Evolutionary conservation across 2,329 filamentous ascomycete genomes (phyloP).

Genomic region (Didymellaceae sp.): DNA sequence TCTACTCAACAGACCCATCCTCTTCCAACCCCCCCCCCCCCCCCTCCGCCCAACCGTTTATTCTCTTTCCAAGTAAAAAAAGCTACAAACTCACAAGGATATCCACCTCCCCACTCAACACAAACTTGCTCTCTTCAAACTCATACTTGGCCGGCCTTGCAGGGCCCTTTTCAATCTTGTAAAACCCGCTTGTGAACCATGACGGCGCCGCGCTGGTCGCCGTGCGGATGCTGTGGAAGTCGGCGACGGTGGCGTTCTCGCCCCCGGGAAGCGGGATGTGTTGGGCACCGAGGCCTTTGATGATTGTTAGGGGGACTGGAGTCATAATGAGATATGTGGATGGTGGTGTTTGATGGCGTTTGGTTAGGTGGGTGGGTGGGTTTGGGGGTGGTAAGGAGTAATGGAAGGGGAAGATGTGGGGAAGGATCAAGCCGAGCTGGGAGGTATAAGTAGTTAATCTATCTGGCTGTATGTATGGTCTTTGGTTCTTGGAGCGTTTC

Average conservation of each 20-base stretch:
- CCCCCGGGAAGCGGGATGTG: slow-evolving; percentile 24
- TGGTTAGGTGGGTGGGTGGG: too few relatives aligned
- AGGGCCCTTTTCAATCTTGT: slow-evolving; percentile 27
- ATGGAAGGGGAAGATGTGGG: too few relatives aligned
- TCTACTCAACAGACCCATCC: too few relatives aligned
- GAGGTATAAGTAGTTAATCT: too few relatives aligned
- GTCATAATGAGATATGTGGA: too few relatives aligned
- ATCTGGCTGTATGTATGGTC: too few relatives aligned
- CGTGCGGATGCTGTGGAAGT: slow-evolving; percentile 30
- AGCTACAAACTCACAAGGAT: slow-evolving; percentile 10
- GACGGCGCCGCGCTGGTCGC: slow-evolving; percentile 18
- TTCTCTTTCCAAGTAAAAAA: not conserved
- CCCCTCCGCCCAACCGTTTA: too few relatives aligned
- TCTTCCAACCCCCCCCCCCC: too few relatives aligned
- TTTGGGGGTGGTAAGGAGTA: too few relatives aligned
- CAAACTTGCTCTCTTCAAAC: slow-evolving; percentile 30
- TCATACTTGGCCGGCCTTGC: slow-evolving; percentile 21
- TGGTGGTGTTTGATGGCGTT: too few relatives aligned
- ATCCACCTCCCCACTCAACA: slow-evolving; percentile 28
- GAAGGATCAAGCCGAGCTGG: too few relatives aligned
- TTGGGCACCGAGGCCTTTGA: slow-evolving; percentile 30
- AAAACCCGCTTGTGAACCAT: slow-evolving; percentile 29
- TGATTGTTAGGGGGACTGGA: slow-evolving; percentile 29
- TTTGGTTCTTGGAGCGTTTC: too few relatives aligned
- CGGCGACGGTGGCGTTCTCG: slow-evolving; percentile 29